Evolutionary conservation across 176 grass and related monocot species (phyloP).

Genomic region (Triticum urartu): DNA sequence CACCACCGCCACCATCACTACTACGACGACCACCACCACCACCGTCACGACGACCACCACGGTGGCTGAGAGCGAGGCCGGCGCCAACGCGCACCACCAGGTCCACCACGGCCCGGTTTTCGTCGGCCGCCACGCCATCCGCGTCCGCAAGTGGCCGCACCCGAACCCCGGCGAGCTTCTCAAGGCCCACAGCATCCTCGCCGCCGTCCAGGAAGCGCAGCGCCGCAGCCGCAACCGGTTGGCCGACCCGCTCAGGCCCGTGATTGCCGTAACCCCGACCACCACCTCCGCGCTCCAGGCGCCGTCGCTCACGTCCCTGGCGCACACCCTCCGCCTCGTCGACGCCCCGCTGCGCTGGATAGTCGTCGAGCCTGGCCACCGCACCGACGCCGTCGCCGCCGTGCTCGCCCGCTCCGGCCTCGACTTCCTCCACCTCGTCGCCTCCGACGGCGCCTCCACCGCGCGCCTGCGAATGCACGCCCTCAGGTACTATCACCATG

Average conservation of each 20-base stretch:
- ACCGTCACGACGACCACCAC: slow-evolving; percentile 29
- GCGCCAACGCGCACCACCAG: slow-evolving; percentile 29
- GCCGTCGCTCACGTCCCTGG: slow-evolving; percentile 51
- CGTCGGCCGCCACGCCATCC: slow-evolving; percentile 81
- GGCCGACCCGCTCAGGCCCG: slow-evolving; percentile 23
- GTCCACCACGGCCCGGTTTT: slow-evolving; percentile 59
- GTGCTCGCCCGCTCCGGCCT: slow-evolving; percentile 54
- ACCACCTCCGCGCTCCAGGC: slow-evolving; percentile 48
- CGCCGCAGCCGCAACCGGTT: slow-evolving; percentile 34
- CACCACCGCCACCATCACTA: slow-evolving; percentile 47
- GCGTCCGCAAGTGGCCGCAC: slow-evolving; percentile 69
- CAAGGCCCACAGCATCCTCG: slow-evolving; percentile 75
- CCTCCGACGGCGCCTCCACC: slow-evolving; percentile 20
- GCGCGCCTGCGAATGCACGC: slow-evolving; percentile 53
- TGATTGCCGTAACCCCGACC: slow-evolving; percentile 67
- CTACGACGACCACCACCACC: not conserved
- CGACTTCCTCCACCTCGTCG: slow-evolving; percentile 51
- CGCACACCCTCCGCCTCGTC: slow-evolving; percentile 61
- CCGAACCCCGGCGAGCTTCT: slow-evolving; percentile 67
- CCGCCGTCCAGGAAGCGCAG: slow-evolving; percentile 68
- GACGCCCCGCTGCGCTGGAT: slow-evolving; percentile 53
- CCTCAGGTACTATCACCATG: slow-evolving; percentile 43
- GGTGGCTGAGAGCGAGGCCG: slow-evolving; percentile 23
- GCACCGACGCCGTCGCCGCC: slow-evolving; percentile 57
- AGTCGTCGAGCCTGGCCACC: slow-evolving; percentile 53